These are phyloP conservation scores for Saccharomycopsis olivae DNA, from an alignment of 805 yeast species.

Conservation along the genomic window DNA sequence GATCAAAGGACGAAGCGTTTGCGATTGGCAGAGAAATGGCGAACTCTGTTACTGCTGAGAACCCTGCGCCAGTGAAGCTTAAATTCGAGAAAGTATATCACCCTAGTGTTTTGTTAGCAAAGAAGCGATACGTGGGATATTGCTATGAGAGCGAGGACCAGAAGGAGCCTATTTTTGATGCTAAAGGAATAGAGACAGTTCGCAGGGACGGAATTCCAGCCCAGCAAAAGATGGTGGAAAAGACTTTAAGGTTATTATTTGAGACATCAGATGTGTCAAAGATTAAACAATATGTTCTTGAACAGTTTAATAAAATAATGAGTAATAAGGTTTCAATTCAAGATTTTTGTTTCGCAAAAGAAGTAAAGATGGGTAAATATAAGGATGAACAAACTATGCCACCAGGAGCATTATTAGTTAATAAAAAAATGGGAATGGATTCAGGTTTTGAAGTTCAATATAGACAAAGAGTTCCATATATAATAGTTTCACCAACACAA, in stretches of 20 bases:
- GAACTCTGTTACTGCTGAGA: constrained; percentile 42
- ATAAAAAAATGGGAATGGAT: constrained; percentile 46
- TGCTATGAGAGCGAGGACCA: constrained; percentile 54
- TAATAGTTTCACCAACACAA: constrained; percentile 48
- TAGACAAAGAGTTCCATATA: constrained; percentile 77
- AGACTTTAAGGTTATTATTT: constrained; percentile 56
- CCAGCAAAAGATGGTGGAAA: constrained; percentile 72
- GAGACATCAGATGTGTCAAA: constrained; percentile 59
- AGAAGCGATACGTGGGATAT: constrained; percentile 87
- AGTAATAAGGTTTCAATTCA: constrained; percentile 54
- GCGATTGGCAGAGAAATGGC: constrained; percentile 65
- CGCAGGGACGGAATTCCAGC: constrained; percentile 94
- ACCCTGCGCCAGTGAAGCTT: constrained; percentile 73
- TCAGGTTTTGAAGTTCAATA: constrained; percentile 76
- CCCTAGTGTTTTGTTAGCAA: constrained; percentile 73
- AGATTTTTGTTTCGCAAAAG: constrained; percentile 89
- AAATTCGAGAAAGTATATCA: constrained; percentile 91
- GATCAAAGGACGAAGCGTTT: constrained; percentile 68
- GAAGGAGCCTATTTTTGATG: constrained; percentile 63
- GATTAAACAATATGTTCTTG: constrained; percentile 54
- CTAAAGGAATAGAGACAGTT: constrained; percentile 93
- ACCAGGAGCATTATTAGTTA: constrained; percentile 84
- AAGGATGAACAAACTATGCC: constrained; percentile 66
- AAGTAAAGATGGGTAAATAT: constrained; percentile 76
- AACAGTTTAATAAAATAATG: constrained; percentile 58